These are phyloP conservation scores for Xerocomellus intermedius DNA, from an alignment of 768 basidiomycete genomes.

Conservation along the genomic window DNA sequence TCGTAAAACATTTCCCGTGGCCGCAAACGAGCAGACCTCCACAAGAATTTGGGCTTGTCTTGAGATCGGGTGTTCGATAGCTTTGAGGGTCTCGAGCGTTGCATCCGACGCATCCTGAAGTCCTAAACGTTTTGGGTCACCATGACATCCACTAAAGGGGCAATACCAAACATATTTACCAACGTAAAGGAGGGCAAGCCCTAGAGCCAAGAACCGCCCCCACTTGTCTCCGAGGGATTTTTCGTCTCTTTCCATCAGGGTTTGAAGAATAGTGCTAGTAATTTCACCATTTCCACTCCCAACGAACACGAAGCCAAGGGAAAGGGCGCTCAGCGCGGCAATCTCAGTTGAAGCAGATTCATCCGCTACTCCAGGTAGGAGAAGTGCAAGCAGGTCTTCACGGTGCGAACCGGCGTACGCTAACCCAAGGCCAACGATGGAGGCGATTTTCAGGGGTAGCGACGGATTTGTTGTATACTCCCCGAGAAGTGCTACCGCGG, in stretches of 20 bases:
- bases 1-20: constrained; percentile 92
- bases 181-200: constrained; percentile 86
- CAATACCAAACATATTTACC: constrained; percentile 47
- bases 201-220: constrained; percentile 87
- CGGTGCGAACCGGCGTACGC: constrained; percentile 95
- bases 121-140: constrained; percentile 46
- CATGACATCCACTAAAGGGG: background rate
- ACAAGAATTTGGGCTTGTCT: constrained; percentile 90
- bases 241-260: constrained; percentile 81
- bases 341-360: constrained; percentile 87
- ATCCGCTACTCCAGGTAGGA: constrained; percentile 83
- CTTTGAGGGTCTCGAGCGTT: constrained; percentile 89
- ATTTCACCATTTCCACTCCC: constrained; percentile 95
- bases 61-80: constrained; percentile 89
- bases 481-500: constrained; percentile 84
- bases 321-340: constrained; percentile 77
- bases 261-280: constrained; percentile 84
- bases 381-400: constrained; percentile 71
- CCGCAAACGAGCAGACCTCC: constrained; percentile 91
- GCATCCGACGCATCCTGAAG: constrained; percentile 92
- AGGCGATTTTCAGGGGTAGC: constrained; percentile 76
- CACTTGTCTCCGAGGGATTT: constrained; percentile 88
- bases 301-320: constrained; percentile 93
- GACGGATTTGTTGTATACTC: constrained; percentile 91
- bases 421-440: constrained; percentile 90